These are phyloP conservation scores for Hemisphaericaspora lyxosophila DNA, from an alignment of 1,139 yeast genomes.

Conservation along the genomic window DNA sequence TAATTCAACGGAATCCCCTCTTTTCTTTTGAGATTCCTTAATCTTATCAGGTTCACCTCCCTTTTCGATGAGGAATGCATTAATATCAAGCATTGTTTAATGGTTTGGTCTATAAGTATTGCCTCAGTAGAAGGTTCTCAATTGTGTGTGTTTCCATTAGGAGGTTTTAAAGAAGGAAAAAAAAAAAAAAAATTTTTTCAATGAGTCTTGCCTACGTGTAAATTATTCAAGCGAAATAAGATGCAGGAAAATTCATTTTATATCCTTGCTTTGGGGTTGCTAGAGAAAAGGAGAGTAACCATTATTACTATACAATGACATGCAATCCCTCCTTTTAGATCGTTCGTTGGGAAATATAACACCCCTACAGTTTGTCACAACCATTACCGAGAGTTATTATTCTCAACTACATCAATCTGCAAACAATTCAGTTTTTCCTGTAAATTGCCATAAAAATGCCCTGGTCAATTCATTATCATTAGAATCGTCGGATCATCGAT, in stretches of 20 bases:
- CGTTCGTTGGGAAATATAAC: slow-evolving; percentile 28
- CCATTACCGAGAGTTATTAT: slow-evolving; percentile 43
- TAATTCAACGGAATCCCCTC: slow-evolving; percentile 91
- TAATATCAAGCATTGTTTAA: slow-evolving; percentile 78
- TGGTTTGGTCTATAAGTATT: neutral
- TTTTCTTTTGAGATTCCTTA: slow-evolving; percentile 84
- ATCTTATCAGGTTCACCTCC: slow-evolving; percentile 94
- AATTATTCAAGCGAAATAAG: neutral
- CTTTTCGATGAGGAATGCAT: slow-evolving; percentile 87
- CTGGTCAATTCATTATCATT: slow-evolving; percentile 67
- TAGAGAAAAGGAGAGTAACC: too few species aligned
- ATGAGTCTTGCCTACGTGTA: neutral
- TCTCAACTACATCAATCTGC: slow-evolving; percentile 22
- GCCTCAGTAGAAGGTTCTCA: neutral
- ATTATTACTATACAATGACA: slow-evolving; percentile 12
- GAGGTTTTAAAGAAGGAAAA: neutral
- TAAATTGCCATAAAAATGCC: slow-evolving; percentile 39
- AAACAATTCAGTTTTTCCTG: slow-evolving; percentile 32
- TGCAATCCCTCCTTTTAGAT: slow-evolving; percentile 44
- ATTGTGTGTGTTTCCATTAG: neutral
- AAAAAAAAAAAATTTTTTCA: neutral
- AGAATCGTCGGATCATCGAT: slow-evolving; percentile 52
- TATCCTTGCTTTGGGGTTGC: too few species aligned
- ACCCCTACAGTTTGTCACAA: slow-evolving; percentile 36
- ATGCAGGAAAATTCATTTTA: slow-evolving; percentile 1